phyloP scores from a whole-genome alignment of 2,329 filamentous ascomycete species.

The Fusarium chaquense region DNA sequence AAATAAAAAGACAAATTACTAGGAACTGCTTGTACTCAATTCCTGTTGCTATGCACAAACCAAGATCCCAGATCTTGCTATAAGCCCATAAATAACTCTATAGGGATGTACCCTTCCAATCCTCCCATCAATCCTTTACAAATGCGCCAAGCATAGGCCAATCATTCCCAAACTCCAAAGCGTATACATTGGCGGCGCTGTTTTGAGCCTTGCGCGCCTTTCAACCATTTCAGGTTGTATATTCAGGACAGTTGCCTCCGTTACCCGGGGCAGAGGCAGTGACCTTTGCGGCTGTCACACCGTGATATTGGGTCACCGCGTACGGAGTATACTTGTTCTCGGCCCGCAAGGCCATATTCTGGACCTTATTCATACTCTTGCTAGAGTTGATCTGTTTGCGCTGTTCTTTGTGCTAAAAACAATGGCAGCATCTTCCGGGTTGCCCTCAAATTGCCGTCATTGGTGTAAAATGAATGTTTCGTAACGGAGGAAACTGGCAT shows the following conservation, averaged over 20 bases:
- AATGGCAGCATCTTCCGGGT: slow-evolving; percentile 36
- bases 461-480: slow-evolving; percentile 42
- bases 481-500: slow-evolving; percentile 30
- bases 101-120: slow-evolving; percentile 28
- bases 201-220: slow-evolving; percentile 36
- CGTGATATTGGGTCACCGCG: slow-evolving; percentile 44
- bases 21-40: slow-evolving; percentile 42
- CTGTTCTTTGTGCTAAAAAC: slow-evolving; percentile 36
- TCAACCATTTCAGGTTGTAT: slow-evolving; percentile 48
- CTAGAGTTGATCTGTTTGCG: slow-evolving; percentile 36
- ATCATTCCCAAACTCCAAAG: slow-evolving; percentile 39
- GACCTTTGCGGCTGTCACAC: slow-evolving; percentile 50
- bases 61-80: slow-evolving; percentile 42
- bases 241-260: slow-evolving; percentile 47
- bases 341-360: slow-evolving; percentile 30
- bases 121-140: slow-evolving; percentile 32
- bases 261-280: slow-evolving; percentile 41
- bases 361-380: slow-evolving; percentile 32
- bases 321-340: slow-evolving; percentile 38
- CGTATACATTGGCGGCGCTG: slow-evolving; percentile 33
- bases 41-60: slow-evolving; percentile 34
- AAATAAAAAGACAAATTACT: slow-evolving; percentile 22
- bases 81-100: slow-evolving; percentile 37
- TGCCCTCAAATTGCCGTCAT: slow-evolving; percentile 42
- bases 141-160: slow-evolving; percentile 36